phyloP scores from a whole-genome alignment of 176 grass and related monocot genomes.

The Carex littledalei region DNA sequence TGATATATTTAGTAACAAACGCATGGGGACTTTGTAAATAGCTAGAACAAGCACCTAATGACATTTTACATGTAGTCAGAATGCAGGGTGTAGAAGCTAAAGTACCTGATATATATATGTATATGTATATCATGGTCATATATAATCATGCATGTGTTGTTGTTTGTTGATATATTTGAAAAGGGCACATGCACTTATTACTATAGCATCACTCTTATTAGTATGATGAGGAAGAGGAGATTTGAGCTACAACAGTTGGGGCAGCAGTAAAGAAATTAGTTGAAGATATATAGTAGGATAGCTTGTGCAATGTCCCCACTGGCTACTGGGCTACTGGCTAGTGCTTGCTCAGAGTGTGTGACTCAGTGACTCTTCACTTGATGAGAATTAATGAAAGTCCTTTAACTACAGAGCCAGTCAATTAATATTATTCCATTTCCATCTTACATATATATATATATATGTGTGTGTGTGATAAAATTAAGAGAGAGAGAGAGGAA shows the following conservation, averaged over 20 bases:
- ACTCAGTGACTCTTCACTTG: not conserved
- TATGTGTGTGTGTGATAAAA: not conserved
- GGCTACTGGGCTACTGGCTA: not conserved
- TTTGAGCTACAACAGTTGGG: not conserved
- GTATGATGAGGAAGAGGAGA: not conserved
- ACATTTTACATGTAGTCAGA: not conserved
- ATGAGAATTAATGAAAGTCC: not conserved
- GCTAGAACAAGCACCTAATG: not conserved
- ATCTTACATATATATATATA: not conserved
- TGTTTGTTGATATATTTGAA: not conserved
- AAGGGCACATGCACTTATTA: not conserved
- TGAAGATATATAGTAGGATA: not conserved
- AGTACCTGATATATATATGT: not conserved
- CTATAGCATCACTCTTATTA: not conserved
- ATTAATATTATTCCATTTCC: not conserved
- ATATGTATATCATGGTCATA: not conserved
- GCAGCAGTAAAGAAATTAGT: not conserved
- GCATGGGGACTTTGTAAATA: not conserved
- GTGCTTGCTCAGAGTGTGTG: not conserved
- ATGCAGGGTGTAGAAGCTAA: not conserved
- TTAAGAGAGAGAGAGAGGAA: not conserved
- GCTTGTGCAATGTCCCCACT: not conserved
- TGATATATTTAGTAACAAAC: not conserved
- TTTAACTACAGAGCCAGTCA: not conserved
- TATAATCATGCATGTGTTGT: not conserved